phyloP scores from a whole-genome alignment of 331 rosid genomes.

The Erythrophleum ivorense region DNA sequence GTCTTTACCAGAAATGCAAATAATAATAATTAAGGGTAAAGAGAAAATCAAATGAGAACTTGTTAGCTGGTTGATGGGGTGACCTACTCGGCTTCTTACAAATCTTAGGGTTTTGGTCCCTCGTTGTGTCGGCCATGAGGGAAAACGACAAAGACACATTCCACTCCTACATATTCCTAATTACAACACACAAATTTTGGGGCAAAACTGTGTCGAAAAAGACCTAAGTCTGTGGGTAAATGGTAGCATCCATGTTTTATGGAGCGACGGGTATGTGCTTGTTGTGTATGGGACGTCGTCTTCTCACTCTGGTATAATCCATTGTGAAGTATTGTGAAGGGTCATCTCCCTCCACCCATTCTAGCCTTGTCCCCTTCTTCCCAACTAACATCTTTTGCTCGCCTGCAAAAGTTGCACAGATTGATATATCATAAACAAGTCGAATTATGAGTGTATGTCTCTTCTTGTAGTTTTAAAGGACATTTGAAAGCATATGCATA shows the following conservation, averaged over 20 bases:
- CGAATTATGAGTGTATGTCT: neutral
- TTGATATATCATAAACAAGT: neutral
- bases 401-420: conserved; percentile 16
- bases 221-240: neutral
- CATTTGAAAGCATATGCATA: no score
- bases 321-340: conserved; percentile 49
- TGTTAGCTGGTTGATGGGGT: neutral
- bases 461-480: no score
- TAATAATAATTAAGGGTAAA: neutral
- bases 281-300: conserved; percentile 64
- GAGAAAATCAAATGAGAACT: neutral
- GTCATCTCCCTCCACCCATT: conserved; percentile 42
- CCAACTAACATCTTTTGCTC: conserved; percentile 26
- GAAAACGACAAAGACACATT: conserved; percentile 22
- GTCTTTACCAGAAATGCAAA: neutral
- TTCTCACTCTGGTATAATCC: conserved; percentile 58
- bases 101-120: conserved; percentile 43
- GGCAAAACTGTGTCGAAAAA: conserved; percentile 24
- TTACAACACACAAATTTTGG: conserved; percentile 26
- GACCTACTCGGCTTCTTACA: conserved; percentile 30
- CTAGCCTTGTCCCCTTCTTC: conserved; percentile 44
- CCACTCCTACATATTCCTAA: conserved; percentile 40
- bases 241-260: conserved; percentile 36
- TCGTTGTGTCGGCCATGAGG: conserved; percentile 49
- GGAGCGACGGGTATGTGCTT: conserved; percentile 48